These are phyloP conservation scores for Lipomyces spencermartinsiae DNA, from an alignment of 805 yeast genomes.

Conservation along the genomic window DNA sequence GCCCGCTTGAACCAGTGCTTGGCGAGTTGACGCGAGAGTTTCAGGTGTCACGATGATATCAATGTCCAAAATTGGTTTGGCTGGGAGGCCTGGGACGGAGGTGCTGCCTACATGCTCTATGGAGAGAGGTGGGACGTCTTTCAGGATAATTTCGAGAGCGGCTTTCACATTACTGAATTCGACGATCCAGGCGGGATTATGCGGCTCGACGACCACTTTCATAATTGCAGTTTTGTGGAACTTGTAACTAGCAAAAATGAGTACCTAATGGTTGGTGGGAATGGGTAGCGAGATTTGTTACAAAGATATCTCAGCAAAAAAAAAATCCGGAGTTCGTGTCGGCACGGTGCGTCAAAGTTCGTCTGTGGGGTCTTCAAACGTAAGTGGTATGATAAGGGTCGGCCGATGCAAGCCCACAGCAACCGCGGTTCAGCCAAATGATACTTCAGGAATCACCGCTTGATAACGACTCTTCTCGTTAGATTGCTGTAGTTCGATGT, in stretches of 20 bases:
- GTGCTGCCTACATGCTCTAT: constrained; percentile 8
- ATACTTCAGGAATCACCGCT: too few relatives aligned
- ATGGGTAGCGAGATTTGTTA: too few relatives aligned
- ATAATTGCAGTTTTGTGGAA: constrained; percentile 2
- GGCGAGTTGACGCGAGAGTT: constrained; percentile 1
- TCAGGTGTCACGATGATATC: not conserved
- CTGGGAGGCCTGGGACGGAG: constrained; percentile 2
- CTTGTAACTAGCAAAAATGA: not conserved
- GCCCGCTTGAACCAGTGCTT: not conserved
- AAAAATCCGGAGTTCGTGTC: too few relatives aligned
- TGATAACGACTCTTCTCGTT: too few relatives aligned
- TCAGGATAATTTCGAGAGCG: not conserved
- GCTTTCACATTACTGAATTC: constrained; percentile 1
- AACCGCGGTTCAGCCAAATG: too few relatives aligned
- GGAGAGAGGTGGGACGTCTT: not conserved
- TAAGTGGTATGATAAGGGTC: too few relatives aligned
- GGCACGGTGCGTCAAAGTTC: too few relatives aligned
- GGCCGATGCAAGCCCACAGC: too few relatives aligned
- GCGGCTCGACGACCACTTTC: not conserved
- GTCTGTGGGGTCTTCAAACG: too few relatives aligned
- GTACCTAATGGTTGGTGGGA: not conserved
- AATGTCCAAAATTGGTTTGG: not conserved
- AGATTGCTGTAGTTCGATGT: too few relatives aligned
- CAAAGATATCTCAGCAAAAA: too few relatives aligned
- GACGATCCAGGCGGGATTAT: constrained; percentile 7